These are phyloP conservation scores for Colletotrichum tofieldiae DNA, from an alignment of 2,329 filamentous ascomycete species.

Conservation along the genomic window DNA sequence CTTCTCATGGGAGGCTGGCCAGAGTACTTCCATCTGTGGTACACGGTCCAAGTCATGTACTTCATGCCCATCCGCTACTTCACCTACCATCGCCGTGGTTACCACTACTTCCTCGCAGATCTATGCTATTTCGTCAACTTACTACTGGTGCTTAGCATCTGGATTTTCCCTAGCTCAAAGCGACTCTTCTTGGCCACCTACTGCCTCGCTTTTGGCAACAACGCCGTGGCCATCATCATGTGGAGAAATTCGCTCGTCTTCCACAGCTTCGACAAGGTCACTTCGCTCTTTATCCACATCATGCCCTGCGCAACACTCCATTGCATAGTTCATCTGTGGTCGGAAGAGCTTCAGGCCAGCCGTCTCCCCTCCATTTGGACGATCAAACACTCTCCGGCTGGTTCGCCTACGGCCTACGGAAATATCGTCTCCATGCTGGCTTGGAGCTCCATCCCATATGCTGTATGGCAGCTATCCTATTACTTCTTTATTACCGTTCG, in stretches of 20 bases:
- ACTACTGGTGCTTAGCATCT: slow-evolving; percentile 84
- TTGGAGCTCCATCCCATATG: slow-evolving; percentile 95
- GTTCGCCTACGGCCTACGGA: slow-evolving; percentile 85
- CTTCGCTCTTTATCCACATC: slow-evolving; percentile 98
- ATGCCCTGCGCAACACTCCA: slow-evolving; percentile 97
- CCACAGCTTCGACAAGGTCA: slow-evolving; percentile 98
- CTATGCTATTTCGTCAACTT: slow-evolving; percentile 99
- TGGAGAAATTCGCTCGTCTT: slow-evolving; percentile 99
- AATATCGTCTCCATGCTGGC: slow-evolving; percentile 87
- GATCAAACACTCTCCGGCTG: slow-evolving; percentile 79
- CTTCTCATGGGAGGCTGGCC: slow-evolving; percentile 92
- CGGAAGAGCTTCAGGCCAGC: slow-evolving; percentile 73
- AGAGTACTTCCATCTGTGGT: slow-evolving; percentile 93
- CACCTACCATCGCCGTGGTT: slow-evolving; percentile 91
- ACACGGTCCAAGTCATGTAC: slow-evolving; percentile 87
- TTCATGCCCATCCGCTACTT: slow-evolving; percentile 98
- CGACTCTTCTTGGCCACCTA: slow-evolving; percentile 93
- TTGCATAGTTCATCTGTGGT: slow-evolving; percentile 88
- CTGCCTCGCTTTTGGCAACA: slow-evolving; percentile 95
- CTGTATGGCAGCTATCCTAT: slow-evolving; percentile 92
- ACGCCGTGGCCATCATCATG: slow-evolving; percentile 97
- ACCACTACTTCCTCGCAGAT: slow-evolving; percentile 97
- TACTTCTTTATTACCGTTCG: slow-evolving; percentile 97
- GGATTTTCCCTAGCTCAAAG: slow-evolving; percentile 92
- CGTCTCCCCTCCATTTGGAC: slow-evolving; percentile 89